A percentile compares a stretch with the other conserved stretches of the same genome.
Evolutionary conservation across 306 rosid species (phyloP).

Genomic region (Dryas drummondii): DNA sequence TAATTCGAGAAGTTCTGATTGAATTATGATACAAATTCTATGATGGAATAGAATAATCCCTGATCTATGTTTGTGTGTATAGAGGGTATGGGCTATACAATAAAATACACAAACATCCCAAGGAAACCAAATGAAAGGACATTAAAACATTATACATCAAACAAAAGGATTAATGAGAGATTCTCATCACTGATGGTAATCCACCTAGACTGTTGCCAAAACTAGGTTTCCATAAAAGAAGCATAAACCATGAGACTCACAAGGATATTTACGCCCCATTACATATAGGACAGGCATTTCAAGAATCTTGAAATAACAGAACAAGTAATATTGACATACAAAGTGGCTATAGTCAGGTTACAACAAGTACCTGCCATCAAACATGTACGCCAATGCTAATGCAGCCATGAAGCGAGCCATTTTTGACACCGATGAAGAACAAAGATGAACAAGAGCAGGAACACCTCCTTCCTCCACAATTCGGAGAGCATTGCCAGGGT

Average conservation of each 20-base stretch:
- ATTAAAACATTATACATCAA: no score
- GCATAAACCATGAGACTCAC: neutral
- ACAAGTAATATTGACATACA: neutral
- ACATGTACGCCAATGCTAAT: conserved; percentile 97
- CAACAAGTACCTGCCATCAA: conserved; percentile 84
- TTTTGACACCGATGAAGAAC: conserved; percentile 89
- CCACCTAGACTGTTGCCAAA: neutral
- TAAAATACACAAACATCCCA: no score
- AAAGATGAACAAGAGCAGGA: conserved; percentile 88
- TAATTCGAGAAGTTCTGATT: no score
- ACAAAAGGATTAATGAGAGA: no score
- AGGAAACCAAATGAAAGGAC: no score
- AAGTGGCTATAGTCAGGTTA: neutral
- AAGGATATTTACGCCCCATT: neutral
- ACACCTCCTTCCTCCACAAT: conserved; percentile 99
- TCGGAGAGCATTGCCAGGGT: conserved; percentile 92
- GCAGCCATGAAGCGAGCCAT: conserved; percentile 99
- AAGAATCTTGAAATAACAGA: conserved; percentile 10
- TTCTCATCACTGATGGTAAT: neutral
- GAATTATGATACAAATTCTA: no score
- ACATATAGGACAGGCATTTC: conserved; percentile 5
- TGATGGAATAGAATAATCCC: no score
- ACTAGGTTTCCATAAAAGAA: neutral
- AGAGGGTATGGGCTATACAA: no score
- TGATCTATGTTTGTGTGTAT: no score